Conservation (phyloP, 108 stramenopile species). For the Skeletonema costatum region DNA sequence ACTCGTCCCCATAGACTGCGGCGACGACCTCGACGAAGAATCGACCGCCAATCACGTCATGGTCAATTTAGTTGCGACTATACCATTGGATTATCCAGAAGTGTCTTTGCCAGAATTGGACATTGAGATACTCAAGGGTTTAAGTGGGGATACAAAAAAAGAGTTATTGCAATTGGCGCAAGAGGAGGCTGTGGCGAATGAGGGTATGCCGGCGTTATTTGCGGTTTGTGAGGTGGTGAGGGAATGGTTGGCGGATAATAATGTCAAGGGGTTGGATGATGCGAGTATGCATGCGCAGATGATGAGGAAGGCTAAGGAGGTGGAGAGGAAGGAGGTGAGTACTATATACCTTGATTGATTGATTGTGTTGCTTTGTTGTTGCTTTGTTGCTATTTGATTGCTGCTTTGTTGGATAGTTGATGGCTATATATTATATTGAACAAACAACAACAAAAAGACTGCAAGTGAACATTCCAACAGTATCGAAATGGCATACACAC, state of each 20-base stretch:
- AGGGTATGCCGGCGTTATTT: slow-evolving; percentile 81
- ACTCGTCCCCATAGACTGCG: slow-evolving; percentile 66
- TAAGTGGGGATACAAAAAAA: slow-evolving; percentile 60
- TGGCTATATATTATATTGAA: too few relatives aligned
- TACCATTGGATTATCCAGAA: slow-evolving; percentile 76
- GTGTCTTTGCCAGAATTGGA: slow-evolving; percentile 59
- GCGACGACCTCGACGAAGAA: slow-evolving; percentile 54
- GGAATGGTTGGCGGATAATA: slow-evolving; percentile 87
- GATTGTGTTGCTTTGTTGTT: neutral
- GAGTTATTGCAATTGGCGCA: slow-evolving; percentile 64
- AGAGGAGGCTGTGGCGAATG: slow-evolving; percentile 75
- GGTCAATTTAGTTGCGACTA: slow-evolving; percentile 60
- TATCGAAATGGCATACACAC: neutral
- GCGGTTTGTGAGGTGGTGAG: slow-evolving; percentile 80
- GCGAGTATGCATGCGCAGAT: slow-evolving; percentile 85
- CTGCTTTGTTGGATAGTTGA: too few relatives aligned
- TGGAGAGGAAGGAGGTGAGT: slow-evolving; percentile 69
- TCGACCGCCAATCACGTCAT: slow-evolving; percentile 78
- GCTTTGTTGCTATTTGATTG: neutral
- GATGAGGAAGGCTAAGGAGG: slow-evolving; percentile 78
- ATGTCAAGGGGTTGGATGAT: slow-evolving; percentile 89
- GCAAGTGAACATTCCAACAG: too few relatives aligned
- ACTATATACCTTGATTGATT: neutral
- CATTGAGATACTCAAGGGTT: slow-evolving; percentile 73
- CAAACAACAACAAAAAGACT: too few relatives aligned